These are phyloP conservation scores for Capsicum pubescens DNA, from an alignment of 257 asterid genomes.

Conservation along the genomic window DNA sequence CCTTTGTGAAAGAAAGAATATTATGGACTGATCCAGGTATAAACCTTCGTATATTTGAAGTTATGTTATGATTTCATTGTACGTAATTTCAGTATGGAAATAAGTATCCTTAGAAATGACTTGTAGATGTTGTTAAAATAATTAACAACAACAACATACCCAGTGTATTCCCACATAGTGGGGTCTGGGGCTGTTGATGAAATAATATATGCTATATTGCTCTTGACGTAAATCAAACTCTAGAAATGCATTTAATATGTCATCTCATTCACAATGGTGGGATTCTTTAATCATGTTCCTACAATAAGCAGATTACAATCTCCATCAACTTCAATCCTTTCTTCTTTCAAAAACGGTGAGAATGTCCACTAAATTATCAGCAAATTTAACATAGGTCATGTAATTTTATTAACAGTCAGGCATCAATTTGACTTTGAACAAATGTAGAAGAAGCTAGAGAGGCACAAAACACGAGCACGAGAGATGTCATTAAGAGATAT, in stretches of 20 bases:
- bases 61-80: background rate
- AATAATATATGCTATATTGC: background rate
- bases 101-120: no score
- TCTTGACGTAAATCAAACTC: background rate
- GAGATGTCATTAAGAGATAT: background rate
- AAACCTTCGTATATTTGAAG: background rate
- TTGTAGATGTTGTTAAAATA: no score
- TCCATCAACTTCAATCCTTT: background rate
- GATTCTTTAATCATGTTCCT: slow-evolving; percentile 59
- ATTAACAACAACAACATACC: no score
- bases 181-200: no score
- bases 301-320: slow-evolving; percentile 31
- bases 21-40: background rate
- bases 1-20: background rate
- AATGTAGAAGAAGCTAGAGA: background rate
- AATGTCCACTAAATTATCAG: background rate
- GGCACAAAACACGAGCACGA: background rate
- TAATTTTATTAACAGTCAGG: background rate
- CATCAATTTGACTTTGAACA: no score
- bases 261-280: slow-evolving; percentile 42
- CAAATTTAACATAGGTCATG: background rate
- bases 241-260: background rate
- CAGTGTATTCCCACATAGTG: no score
- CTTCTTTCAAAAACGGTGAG: background rate
- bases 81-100: no score